Percentiles rank a stretch among this genome's conserved stretches.
Conservation (phyloP, 2,329 filamentous ascomycete species). For the Xylariaceae sp. region DNA sequence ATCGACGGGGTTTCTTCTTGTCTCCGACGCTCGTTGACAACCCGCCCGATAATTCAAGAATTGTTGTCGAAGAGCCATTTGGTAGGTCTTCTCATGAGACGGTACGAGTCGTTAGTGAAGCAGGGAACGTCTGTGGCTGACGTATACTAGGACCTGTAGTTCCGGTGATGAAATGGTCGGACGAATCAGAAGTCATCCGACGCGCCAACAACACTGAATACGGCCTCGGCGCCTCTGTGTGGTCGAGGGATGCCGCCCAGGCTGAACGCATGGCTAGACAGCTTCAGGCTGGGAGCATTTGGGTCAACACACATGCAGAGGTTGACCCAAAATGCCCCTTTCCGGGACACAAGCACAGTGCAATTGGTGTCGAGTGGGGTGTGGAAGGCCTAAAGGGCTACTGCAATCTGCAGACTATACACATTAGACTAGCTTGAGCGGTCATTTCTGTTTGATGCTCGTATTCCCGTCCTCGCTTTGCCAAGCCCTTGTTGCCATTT, state of each 20-base stretch:
- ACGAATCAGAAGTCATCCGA: conserved; percentile 48
- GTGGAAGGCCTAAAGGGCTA: conserved; percentile 41
- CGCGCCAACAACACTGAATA: conserved; percentile 52
- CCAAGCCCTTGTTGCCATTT: no score
- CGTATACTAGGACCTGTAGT: conserved; percentile 41
- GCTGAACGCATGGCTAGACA: conserved; percentile 49
- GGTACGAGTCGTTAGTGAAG: no score
- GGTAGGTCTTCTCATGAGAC: no score
- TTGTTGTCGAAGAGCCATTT: conserved; percentile 30
- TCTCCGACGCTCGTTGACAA: conserved; percentile 21
- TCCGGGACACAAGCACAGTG: conserved; percentile 56
- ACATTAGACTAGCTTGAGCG: no score
- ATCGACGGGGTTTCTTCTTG: no score
- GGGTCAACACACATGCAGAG: conserved; percentile 52
- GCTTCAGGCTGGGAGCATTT: conserved; percentile 56
- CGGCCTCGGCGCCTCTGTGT: conserved; percentile 58
- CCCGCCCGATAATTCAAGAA: conserved; percentile 26
- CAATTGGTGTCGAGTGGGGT: conserved; percentile 51
- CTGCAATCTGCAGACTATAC: conserved; percentile 33
- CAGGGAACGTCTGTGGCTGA: background rate
- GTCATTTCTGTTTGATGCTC: no score
- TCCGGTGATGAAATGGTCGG: conserved; percentile 45
- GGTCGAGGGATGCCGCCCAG: conserved; percentile 49
- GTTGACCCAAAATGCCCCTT: conserved; percentile 44
- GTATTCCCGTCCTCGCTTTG: no score